Evolutionary conservation across 73 alveolate species (phyloP).

Genomic region (Symbiodinium natans): DNA sequence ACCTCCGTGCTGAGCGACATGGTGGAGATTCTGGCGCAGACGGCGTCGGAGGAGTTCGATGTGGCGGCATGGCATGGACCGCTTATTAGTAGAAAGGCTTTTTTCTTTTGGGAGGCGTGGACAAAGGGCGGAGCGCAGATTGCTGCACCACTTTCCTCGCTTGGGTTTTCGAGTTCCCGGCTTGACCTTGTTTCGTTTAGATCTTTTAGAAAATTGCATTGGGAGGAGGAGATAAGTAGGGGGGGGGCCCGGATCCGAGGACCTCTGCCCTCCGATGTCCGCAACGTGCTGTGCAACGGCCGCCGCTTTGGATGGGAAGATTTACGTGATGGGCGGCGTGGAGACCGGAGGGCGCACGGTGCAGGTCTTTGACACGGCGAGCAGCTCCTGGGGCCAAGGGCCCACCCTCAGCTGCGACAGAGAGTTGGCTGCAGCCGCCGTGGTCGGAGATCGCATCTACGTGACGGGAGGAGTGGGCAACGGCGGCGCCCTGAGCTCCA

Average conservation of each 20-base stretch:
- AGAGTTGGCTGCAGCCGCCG: background rate
- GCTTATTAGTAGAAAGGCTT: too few relatives aligned
- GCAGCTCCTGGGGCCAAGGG: background rate
- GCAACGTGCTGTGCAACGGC: background rate
- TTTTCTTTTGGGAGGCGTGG: too few relatives aligned
- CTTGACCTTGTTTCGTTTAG: too few relatives aligned
- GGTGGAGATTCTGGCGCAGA: background rate
- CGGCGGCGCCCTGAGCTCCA: background rate
- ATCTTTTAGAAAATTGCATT: too few relatives aligned
- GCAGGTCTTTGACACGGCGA: background rate
- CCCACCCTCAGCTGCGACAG: background rate
- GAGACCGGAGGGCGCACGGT: background rate
- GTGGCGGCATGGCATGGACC: background rate
- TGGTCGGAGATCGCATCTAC: background rate
- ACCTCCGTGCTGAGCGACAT: background rate
- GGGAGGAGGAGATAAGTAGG: too few relatives aligned
- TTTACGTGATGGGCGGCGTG: background rate
- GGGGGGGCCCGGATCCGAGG: background rate
- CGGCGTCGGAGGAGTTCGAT: background rate
- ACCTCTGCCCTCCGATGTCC: background rate
- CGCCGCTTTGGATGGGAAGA: background rate
- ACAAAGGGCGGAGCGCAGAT: too few relatives aligned
- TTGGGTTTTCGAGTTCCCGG: too few relatives aligned
- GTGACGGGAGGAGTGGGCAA: background rate
- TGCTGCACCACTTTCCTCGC: too few relatives aligned